Percentiles rank a stretch among this genome's conserved stretches.
Evolutionary conservation across 345 rosid genomes (phyloP).

Genomic region (Syzygium oleosum): DNA sequence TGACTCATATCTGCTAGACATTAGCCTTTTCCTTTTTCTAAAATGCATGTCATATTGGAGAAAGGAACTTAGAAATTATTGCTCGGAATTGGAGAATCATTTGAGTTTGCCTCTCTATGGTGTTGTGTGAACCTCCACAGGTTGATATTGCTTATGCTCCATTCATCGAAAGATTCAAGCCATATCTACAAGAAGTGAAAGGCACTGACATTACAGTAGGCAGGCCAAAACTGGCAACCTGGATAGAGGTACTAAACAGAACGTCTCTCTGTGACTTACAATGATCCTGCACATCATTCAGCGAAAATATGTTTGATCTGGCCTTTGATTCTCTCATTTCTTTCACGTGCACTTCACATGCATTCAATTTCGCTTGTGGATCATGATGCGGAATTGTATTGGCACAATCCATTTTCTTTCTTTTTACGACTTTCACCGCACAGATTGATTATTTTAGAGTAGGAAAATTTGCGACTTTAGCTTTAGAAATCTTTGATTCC

Average conservation of each 20-base stretch:
- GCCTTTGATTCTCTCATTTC: background rate
- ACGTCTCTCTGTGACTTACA: background rate
- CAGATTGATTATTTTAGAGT: background rate
- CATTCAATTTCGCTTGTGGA: background rate
- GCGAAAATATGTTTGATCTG: background rate
- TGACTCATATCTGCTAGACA: background rate
- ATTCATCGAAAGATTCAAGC: constrained; percentile 55
- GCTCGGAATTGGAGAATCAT: background rate
- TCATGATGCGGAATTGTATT: background rate
- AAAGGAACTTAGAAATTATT: background rate
- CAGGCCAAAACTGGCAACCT: constrained; percentile 61
- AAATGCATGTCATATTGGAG: background rate
- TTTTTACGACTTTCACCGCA: background rate
- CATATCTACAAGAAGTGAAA: constrained; percentile 42
- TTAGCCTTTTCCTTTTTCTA: background rate
- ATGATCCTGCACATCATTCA: background rate
- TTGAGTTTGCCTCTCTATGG: background rate
- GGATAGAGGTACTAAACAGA: constrained; percentile 56
- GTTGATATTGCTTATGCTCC: constrained; percentile 77
- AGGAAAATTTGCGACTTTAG: background rate
- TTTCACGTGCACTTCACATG: background rate
- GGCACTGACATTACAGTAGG: constrained; percentile 48
- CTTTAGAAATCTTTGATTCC: background rate
- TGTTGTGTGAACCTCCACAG: constrained; percentile 14
- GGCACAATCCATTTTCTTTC: background rate